Evolutionary conservation across 2,329 filamentous ascomycete species (phyloP).

Genomic region (Penicillium sp.): DNA sequence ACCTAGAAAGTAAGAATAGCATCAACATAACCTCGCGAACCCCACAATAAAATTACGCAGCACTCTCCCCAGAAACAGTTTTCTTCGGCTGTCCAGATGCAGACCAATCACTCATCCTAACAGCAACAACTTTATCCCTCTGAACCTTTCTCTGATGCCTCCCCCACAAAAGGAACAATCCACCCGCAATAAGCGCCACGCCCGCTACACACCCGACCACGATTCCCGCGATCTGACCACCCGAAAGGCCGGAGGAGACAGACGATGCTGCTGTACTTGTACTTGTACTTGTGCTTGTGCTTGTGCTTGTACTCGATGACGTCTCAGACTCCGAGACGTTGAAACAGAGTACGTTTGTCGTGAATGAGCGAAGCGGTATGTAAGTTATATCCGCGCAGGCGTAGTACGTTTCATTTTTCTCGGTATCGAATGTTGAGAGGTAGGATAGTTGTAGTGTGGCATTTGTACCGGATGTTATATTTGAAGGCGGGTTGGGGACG

Average conservation of each 20-base stretch:
- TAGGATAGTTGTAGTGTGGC: conserved; percentile 54
- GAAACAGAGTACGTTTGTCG: conserved; percentile 51
- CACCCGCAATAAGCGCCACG: conserved; percentile 16
- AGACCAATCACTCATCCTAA: conserved; percentile 16
- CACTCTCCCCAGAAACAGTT: too few species aligned
- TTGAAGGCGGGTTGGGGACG: conserved; percentile 39
- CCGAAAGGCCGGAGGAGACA: conserved; percentile 36
- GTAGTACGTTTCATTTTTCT: conserved; percentile 51
- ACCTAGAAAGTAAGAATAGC: too few species aligned
- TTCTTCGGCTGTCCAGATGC: too few species aligned
- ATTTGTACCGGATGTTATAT: conserved; percentile 44
- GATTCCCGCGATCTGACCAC: conserved; percentile 50
- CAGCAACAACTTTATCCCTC: conserved; percentile 15
- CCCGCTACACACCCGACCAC: conserved; percentile 36
- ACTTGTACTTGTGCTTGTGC: conserved; percentile 16
- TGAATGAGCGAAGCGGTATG: conserved; percentile 46
- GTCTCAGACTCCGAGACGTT: conserved; percentile 46
- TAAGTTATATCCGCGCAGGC: conserved; percentile 55
- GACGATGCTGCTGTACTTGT: conserved; percentile 15
- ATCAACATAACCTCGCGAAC: too few species aligned
- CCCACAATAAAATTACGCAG: too few species aligned
- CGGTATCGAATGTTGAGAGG: conserved; percentile 45
- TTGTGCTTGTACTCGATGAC: conserved; percentile 21
- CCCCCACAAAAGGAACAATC: conserved; percentile 21
- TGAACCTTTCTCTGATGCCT: conserved; percentile 13